These are phyloP conservation scores for Solanum tarijense DNA, from an alignment of 257 asterid species.

Conservation along the genomic window DNA sequence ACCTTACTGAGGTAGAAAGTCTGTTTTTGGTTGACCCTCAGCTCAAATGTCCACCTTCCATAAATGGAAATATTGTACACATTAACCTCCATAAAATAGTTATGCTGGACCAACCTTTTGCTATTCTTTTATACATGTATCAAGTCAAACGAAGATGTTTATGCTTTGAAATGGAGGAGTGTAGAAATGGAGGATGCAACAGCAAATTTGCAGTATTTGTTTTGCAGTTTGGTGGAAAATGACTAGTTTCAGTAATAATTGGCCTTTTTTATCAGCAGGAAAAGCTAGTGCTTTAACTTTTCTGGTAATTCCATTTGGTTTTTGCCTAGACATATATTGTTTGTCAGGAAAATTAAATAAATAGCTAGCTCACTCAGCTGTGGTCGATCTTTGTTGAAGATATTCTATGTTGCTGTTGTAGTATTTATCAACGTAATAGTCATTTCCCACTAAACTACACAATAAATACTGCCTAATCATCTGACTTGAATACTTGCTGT, in stretches of 20 bases:
- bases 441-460: background rate
- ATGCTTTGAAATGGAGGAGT: background rate
- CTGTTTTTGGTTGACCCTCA: too few relatives aligned
- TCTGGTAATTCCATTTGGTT: background rate
- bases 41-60: background rate
- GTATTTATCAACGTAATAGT: background rate
- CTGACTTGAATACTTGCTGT: background rate
- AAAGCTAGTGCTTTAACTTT: background rate
- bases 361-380: background rate
- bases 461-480: background rate
- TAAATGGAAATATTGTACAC: background rate
- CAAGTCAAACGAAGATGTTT: background rate
- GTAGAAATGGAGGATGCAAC: background rate
- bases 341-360: background rate
- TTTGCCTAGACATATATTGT: background rate
- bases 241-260: background rate
- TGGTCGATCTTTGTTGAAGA: background rate
- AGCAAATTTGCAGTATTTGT: background rate
- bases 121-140: background rate
- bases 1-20: too few relatives aligned
- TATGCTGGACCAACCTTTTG: background rate
- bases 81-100: background rate
- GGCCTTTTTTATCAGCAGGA: background rate
- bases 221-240: background rate
- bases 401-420: background rate